These are phyloP conservation scores for Pistacia vera DNA, from an alignment of 345 rosid species.

Conservation along the genomic window DNA sequence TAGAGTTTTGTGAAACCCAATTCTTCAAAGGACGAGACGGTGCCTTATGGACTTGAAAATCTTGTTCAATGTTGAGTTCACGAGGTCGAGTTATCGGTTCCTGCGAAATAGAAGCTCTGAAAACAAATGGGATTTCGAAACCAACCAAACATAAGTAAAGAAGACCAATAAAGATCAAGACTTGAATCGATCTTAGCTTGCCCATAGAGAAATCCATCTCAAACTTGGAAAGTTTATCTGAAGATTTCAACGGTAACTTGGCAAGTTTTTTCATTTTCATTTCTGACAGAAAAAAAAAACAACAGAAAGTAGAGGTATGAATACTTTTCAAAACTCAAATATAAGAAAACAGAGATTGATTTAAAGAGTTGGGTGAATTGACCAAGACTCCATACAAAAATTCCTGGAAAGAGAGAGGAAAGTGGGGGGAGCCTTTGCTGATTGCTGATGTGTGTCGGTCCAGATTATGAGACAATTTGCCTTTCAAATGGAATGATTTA, in stretches of 20 bases:
- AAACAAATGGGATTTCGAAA: slow-evolving; percentile 79
- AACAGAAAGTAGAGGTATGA: neutral
- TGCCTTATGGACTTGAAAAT: slow-evolving; percentile 38
- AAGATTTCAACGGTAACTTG: slow-evolving; percentile 39
- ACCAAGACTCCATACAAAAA: neutral
- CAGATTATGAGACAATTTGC: neutral
- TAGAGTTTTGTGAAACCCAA: slow-evolving; percentile 42
- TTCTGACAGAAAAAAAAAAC: neutral
- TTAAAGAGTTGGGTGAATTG: neutral
- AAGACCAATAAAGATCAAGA: slow-evolving; percentile 53
- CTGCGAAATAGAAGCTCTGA: slow-evolving; percentile 51
- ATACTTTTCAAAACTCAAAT: neutral
- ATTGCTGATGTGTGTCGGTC: neutral
- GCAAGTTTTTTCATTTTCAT: slow-evolving; percentile 74
- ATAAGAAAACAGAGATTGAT: slow-evolving; percentile 7
- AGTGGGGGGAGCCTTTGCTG: too few relatives aligned
- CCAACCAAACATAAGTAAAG: slow-evolving; percentile 65
- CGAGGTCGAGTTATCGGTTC: slow-evolving; percentile 49
- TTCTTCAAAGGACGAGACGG: slow-evolving; percentile 60
- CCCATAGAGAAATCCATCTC: slow-evolving; percentile 47
- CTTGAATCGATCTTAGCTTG: slow-evolving; percentile 72
- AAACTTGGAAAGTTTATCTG: slow-evolving; percentile 44
- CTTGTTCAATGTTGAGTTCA: slow-evolving; percentile 54
- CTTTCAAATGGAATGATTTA: neutral
- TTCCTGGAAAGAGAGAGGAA: neutral